These are phyloP conservation scores for Camelina laxa DNA, from an alignment of 345 rosid species.

Conservation along the genomic window DNA sequence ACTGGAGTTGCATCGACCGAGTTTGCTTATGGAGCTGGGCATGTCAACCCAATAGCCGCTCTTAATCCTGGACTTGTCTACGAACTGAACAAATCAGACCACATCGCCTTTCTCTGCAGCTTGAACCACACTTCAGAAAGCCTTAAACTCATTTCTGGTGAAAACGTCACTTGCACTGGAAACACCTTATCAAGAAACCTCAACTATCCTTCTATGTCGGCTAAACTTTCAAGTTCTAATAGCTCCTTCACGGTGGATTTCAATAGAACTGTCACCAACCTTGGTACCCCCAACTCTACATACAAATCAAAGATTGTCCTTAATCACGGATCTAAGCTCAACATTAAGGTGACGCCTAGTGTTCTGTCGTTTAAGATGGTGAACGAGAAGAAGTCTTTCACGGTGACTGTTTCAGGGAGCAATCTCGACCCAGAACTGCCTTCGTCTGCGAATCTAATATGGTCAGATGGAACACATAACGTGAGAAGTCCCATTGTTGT, in stretches of 20 bases:
- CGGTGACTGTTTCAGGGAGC: slow-evolving; percentile 30
- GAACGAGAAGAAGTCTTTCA: slow-evolving; percentile 50
- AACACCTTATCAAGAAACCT: slow-evolving; percentile 43
- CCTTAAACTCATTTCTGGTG: slow-evolving; percentile 42
- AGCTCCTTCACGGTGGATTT: slow-evolving; percentile 38
- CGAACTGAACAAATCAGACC: slow-evolving; percentile 41
- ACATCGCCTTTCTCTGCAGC: slow-evolving; percentile 53
- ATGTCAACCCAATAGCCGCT: slow-evolving; percentile 56
- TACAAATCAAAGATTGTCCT: slow-evolving; percentile 43
- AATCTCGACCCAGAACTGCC: not conserved
- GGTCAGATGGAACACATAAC: slow-evolving; percentile 44
- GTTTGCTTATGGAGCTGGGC: slow-evolving; percentile 64
- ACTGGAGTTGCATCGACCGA: slow-evolving; percentile 27
- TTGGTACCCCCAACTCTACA: slow-evolving; percentile 49
- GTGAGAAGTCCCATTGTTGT: slow-evolving; percentile 48
- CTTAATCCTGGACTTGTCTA: slow-evolving; percentile 51
- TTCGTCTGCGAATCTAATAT: slow-evolving; percentile 39
- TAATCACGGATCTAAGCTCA: slow-evolving; percentile 28
- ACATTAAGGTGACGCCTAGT: slow-evolving; percentile 41
- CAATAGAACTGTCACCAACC: slow-evolving; percentile 62
- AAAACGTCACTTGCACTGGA: slow-evolving; percentile 42
- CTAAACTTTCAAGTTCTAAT: not conserved
- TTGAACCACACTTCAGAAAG: slow-evolving; percentile 30
- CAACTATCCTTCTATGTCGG: slow-evolving; percentile 60
- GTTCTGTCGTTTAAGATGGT: slow-evolving; percentile 41